Conservation (phyloP, 2,329 filamentous ascomycete species). For the Fusarium coffeatum region DNA sequence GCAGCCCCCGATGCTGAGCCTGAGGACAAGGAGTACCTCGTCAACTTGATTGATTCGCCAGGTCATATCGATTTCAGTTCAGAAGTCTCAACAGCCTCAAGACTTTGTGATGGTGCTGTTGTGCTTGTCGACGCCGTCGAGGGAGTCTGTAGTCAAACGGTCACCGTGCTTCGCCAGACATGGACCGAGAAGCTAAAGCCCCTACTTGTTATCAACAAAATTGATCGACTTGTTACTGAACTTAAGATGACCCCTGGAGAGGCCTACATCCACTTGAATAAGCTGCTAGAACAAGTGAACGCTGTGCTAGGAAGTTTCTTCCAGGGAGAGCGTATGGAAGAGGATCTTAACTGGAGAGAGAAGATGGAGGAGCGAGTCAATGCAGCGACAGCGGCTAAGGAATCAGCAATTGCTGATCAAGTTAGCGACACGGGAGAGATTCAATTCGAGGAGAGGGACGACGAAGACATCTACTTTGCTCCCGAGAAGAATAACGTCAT, state of each 20-base stretch:
- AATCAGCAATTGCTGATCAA: slow-evolving; percentile 59
- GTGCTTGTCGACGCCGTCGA: slow-evolving; percentile 97
- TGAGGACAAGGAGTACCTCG: slow-evolving; percentile 87
- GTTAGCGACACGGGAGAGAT: slow-evolving; percentile 68
- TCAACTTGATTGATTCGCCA: slow-evolving; percentile 97
- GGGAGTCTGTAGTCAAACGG: slow-evolving; percentile 97
- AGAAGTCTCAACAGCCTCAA: slow-evolving; percentile 94
- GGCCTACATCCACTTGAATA: slow-evolving; percentile 88
- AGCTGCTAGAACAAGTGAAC: slow-evolving; percentile 94
- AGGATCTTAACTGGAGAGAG: slow-evolving; percentile 95
- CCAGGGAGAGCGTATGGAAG: slow-evolving; percentile 97
- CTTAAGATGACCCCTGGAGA: slow-evolving; percentile 92
- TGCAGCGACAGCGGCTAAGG: slow-evolving; percentile 74
- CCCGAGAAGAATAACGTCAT: slow-evolving; percentile 99
- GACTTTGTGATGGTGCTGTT: slow-evolving; percentile 92
- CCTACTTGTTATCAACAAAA: slow-evolving; percentile 96
- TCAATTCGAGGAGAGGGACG: slow-evolving; percentile 89
- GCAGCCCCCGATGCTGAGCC: slow-evolving; percentile 74
- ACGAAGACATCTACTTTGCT: slow-evolving; percentile 97
- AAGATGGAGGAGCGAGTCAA: slow-evolving; percentile 87
- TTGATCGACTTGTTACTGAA: slow-evolving; percentile 94
- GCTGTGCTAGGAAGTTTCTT: slow-evolving; percentile 98
- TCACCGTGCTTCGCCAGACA: slow-evolving; percentile 92
- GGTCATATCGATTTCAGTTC: slow-evolving; percentile 99
- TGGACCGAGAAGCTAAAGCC: slow-evolving; percentile 98